Base-by-base conservation (phyloP, 2,329 filamentous ascomycete genomes). In the Phoma sp. region DNA sequence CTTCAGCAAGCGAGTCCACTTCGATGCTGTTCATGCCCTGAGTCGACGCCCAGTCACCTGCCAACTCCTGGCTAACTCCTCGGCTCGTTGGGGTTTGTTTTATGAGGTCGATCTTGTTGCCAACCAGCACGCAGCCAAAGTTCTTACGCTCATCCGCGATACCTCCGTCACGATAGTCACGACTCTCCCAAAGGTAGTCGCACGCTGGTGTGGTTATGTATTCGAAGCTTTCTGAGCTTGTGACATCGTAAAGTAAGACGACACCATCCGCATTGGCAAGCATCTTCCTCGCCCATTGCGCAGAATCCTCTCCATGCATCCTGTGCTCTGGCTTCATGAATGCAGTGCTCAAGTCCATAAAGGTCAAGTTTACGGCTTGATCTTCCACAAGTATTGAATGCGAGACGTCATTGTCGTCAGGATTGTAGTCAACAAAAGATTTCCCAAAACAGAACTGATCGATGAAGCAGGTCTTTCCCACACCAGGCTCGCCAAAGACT, bases 231-330 rank as follows among this genome's bases (percentile, higher is more conserved):
- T 38, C 33, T 9, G 38, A 24, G 25, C 25, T 50, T 4, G 67
- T 71, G 6, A 72, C 53, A 33, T 71, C 68, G 47, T 70, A 74
- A 1, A 74, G 39, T 2, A 74, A 45, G 1, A 72, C 56, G 3
- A 73, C 30, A 7, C 67, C 70, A 33, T 62, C 51, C 2, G 67
- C 63, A 0, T 48, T 10, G 1, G 29, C 18, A 7, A 70, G 44
- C 3, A 47, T 49, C 1, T 23, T 22, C 11, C 59, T 30, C 14
- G 63, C 61, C 25, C 62, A 29, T 2, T 48, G 38, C 2, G 40
- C 14, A 11, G 27, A 14, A 24, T 18, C 18, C 18, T 18, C 18
- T 18, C 18, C 18, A 18, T 37, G 23, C 14, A 36, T 27, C 14
- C 24, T 43, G 18, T 42, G 41, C n/a, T 55, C 36, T 36, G 52